These are phyloP conservation scores for Periconia sp. DNA, from an alignment of 2,329 filamentous ascomycete species.

Conservation along the genomic window DNA sequence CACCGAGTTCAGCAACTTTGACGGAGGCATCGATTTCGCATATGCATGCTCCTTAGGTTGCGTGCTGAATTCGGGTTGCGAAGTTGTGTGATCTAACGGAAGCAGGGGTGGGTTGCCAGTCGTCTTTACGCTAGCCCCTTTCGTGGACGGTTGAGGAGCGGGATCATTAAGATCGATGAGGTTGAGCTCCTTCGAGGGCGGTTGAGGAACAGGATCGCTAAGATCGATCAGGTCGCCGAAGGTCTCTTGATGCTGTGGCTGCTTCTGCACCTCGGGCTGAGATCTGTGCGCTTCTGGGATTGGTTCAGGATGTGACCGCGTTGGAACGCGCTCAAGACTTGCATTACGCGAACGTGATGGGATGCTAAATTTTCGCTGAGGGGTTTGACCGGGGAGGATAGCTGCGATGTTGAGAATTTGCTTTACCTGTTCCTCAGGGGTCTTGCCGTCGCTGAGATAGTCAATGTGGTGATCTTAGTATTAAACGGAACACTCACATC, in stretches of 20 bases:
- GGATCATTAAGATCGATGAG: conserved; percentile 3
- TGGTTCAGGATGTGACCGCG: conserved; percentile 9
- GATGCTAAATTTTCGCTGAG: conserved; percentile 59
- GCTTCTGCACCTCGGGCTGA: conserved; percentile 7
- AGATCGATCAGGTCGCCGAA: conserved; percentile 64
- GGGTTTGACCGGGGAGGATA: conserved; percentile 77
- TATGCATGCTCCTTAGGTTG: conserved; percentile 16
- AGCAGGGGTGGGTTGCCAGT: conserved; percentile 11
- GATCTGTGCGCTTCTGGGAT: conserved; percentile 4
- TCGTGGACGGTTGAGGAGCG: conserved; percentile 7
- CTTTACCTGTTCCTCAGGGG: conserved; percentile 73
- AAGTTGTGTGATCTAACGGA: background rate
- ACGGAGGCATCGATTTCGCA: conserved; percentile 12
- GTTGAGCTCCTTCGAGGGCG: conserved; percentile 3
- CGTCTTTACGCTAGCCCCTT: too few species aligned
- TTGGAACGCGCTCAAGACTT: conserved; percentile 24
- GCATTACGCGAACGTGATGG: conserved; percentile 59
- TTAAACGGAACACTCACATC: conserved; percentile 64
- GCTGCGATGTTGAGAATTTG: conserved; percentile 89
- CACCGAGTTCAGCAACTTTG: conserved; percentile 15
- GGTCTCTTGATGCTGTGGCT: conserved; percentile 19
- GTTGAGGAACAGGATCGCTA: conserved; percentile 51
- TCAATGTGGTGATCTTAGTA: conserved; percentile 7
- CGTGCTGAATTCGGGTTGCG: conserved; percentile 10
- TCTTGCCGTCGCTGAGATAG: conserved; percentile 58